Base-by-base conservation (phyloP, 495 filamentous ascomycete genomes). In the Friedmanniomyces simplex region DNA sequence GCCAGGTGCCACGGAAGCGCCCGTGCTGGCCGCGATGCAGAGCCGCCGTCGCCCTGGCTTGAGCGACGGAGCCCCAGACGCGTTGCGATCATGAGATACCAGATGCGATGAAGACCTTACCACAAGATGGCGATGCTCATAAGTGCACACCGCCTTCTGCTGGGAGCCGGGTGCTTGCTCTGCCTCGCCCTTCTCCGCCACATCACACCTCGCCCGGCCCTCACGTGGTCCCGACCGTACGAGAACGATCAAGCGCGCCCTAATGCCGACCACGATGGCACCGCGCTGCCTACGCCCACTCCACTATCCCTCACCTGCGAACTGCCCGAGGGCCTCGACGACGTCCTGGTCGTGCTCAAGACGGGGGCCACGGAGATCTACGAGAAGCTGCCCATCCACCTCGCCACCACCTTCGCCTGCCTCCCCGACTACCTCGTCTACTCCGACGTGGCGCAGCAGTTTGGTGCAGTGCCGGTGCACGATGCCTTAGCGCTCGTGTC, bases 341-440 rank as follows among this genome's bases (percentile, higher is more conserved):
- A 70, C n/a, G 62, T 70, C 13, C 61, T 70, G 49, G 55, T 72
- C 47, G 36, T 72, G 42, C 59, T 72, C 2, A 72, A 70, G 57
- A 72, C 68, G 1, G 65, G 66, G 50, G 67, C 68, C 18, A 63
- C 66, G 18, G 69, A 72, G 49, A 51, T 66, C 32, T 55, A 63
- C 43, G 43, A 67, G 18, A 70, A 72, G 46, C 62, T 72, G 10
- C 68, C 69, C 12, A 52, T 58, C 21, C 78, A 81, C 63, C 73
- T 79, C 68, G 50, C 69, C 37, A 78, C 76, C 2, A 78, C 76
- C 21, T 71, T 80, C 39, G 71, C 68, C 57, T 79, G 77, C 68
- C 67, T 77, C 22, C 75, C 79, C 14, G 68, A 80, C 67, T 78
- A 72, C 62, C 67, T 78, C 36, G 76, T 82, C 62, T 78, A 77